A percentile compares a stretch with the other conserved stretches of the same genome.
Evolutionary conservation across 176 grass and related monocot genomes (phyloP).

Genomic region (Neostapfia colusana): DNA sequence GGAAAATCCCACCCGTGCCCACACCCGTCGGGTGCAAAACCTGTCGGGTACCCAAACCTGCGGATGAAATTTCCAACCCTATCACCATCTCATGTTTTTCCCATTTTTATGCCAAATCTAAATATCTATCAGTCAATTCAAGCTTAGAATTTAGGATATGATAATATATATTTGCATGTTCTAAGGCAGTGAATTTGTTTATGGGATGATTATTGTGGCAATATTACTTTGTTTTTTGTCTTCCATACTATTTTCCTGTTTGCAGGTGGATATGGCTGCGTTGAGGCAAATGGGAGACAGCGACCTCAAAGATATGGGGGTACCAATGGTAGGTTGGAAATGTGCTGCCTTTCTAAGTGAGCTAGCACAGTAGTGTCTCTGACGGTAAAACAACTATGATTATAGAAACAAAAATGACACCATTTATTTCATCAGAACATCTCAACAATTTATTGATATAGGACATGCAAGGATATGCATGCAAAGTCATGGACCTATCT

Average conservation of each 20-base stretch:
- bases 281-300: constrained; percentile 87
- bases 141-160: constrained; percentile 12
- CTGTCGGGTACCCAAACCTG: no score
- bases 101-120: background rate
- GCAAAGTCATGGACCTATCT: background rate
- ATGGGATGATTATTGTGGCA: background rate
- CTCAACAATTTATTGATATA: background rate
- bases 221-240: background rate
- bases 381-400: background rate
- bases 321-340: constrained; percentile 75
- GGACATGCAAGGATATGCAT: background rate
- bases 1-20: no score
- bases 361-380: background rate
- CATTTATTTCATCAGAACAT: background rate
- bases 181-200: background rate
- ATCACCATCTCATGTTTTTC: background rate
- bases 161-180: background rate
- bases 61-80: no score
- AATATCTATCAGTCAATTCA: background rate
- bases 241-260: constrained; percentile 23
- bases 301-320: constrained; percentile 92
- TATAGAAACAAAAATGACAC: background rate
- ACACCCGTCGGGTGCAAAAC: no score
- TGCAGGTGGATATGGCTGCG: constrained; percentile 86
- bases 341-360: background rate